Conservation (phyloP, 805 yeast species). For the Danielozyma ontarioensis region DNA sequence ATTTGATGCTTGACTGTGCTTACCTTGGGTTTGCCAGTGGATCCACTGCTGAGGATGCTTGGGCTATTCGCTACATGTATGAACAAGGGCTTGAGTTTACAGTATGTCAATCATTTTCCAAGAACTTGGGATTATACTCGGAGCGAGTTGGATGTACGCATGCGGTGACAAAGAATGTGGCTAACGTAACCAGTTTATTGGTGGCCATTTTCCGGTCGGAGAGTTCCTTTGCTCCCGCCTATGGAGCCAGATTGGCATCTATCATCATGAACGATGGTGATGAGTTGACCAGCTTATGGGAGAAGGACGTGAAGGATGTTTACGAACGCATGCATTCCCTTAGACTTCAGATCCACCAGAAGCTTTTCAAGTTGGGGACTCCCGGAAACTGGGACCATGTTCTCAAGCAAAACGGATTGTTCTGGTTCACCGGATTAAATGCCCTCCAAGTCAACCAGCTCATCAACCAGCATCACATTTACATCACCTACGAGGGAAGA, state of each 20-base stretch:
- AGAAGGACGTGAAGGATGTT: slow-evolving; percentile 26
- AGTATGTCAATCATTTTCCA: slow-evolving; percentile 36
- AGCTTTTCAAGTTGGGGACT: slow-evolving; percentile 28
- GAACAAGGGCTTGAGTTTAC: slow-evolving; percentile 19
- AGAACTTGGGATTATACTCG: slow-evolving; percentile 38
- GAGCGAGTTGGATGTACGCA: slow-evolving; percentile 8
- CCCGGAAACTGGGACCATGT: slow-evolving; percentile 42
- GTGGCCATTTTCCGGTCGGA: slow-evolving; percentile 32
- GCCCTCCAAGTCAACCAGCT: slow-evolving; percentile 27
- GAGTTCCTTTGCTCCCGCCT: slow-evolving; percentile 44
- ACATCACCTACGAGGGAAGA: slow-evolving; percentile 34
- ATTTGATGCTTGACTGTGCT: slow-evolving; percentile 35
- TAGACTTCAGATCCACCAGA: slow-evolving; percentile 23
- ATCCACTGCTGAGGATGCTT: slow-evolving; percentile 25
- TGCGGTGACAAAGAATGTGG: slow-evolving; percentile 1
- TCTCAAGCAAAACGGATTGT: slow-evolving; percentile 34
- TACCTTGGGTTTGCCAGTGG: slow-evolving; percentile 40
- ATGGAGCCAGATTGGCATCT: slow-evolving; percentile 39
- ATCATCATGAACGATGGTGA: slow-evolving; percentile 19
- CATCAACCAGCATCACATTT: slow-evolving; percentile 31
- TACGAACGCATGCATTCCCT: slow-evolving; percentile 25
- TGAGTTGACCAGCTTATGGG: slow-evolving; percentile 27
- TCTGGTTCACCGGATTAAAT: slow-evolving; percentile 41
- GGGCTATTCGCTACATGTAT: slow-evolving; percentile 32
- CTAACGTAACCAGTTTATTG: slow-evolving; percentile 20